A percentile compares a stretch with the other conserved stretches of the same genome.
phyloP scores from a whole-genome alignment of 2,329 filamentous ascomycete species.

The Ophidiomyces ophidiicola region DNA sequence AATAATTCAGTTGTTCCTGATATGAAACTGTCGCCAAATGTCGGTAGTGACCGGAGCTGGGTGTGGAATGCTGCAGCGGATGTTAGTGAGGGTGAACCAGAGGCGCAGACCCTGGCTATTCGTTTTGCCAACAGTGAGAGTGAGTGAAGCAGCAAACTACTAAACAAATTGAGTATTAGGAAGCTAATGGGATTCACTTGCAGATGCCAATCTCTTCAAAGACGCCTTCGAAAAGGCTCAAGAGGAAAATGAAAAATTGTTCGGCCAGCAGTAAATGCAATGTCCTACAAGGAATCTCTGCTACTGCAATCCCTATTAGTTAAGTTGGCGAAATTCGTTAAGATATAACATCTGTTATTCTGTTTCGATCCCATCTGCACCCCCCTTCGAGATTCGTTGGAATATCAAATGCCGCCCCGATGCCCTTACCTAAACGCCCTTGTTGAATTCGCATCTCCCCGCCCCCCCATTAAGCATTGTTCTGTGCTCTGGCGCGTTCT shows the following conservation, averaged over 20 bases:
- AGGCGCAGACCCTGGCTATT: conserved; percentile 90
- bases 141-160: conserved; percentile 40
- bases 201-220: conserved; percentile 95
- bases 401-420: conserved; percentile 4
- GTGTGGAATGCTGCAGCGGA: conserved; percentile 98
- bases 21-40: conserved; percentile 98
- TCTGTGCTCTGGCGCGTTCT: no score
- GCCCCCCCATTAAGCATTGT: conserved; percentile 5
- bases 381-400: conserved; percentile 2
- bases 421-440: not conserved
- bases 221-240: conserved; percentile 94
- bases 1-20: conserved; percentile 67
- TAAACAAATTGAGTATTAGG: not conserved
- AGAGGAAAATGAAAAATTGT: conserved; percentile 85
- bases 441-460: conserved; percentile 7
- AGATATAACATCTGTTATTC: no score
- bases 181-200: conserved; percentile 4
- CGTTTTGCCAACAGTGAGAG: conserved; percentile 96
- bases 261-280: conserved; percentile 42
- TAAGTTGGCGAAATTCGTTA: no score
- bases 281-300: not conserved
- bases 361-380: no score
- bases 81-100: conserved; percentile 94
- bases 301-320: conserved; percentile 1
- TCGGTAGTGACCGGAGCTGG: conserved; percentile 96